Evolutionary conservation across 345 rosid species (phyloP).

Genomic region (Heritiera fomes): DNA sequence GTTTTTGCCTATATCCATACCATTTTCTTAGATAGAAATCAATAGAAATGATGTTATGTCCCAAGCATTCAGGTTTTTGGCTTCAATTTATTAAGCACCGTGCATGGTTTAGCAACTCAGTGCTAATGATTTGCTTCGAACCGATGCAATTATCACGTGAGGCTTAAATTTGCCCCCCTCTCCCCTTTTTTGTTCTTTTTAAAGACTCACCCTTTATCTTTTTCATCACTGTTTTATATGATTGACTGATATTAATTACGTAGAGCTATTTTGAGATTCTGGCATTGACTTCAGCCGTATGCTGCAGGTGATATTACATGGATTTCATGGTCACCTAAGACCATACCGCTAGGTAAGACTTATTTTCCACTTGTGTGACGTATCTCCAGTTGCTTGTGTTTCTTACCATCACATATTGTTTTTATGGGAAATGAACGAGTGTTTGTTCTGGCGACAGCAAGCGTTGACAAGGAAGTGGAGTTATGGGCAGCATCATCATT

Average conservation of each 20-base stretch:
- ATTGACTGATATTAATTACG: too few relatives aligned
- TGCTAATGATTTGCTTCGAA: background rate
- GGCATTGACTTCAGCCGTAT: slow-evolving; percentile 4
- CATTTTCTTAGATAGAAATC: background rate
- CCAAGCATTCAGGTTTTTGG: background rate
- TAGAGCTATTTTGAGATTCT: background rate
- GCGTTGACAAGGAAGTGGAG: slow-evolving; percentile 89
- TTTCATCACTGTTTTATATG: too few relatives aligned
- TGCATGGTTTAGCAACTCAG: background rate
- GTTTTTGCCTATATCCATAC: background rate
- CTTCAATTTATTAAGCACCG: background rate
- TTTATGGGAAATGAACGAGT: slow-evolving; percentile 52
- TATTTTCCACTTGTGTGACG: background rate
- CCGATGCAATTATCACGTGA: background rate
- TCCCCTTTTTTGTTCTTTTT: too few relatives aligned
- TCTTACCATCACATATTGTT: slow-evolving; percentile 29
- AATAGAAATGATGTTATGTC: background rate
- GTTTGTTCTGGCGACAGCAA: slow-evolving; percentile 66
- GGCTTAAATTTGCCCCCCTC: background rate
- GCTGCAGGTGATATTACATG: slow-evolving; percentile 82
- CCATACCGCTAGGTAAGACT: slow-evolving; percentile 57
- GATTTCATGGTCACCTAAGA: slow-evolving; percentile 73
- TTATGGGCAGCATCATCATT: slow-evolving; percentile 76
- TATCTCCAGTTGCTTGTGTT: slow-evolving; percentile 3
- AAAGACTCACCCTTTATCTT: too few relatives aligned